Base-by-base conservation (phyloP, 2,329 filamentous ascomycete species). In the Dactylellina leptospora region DNA sequence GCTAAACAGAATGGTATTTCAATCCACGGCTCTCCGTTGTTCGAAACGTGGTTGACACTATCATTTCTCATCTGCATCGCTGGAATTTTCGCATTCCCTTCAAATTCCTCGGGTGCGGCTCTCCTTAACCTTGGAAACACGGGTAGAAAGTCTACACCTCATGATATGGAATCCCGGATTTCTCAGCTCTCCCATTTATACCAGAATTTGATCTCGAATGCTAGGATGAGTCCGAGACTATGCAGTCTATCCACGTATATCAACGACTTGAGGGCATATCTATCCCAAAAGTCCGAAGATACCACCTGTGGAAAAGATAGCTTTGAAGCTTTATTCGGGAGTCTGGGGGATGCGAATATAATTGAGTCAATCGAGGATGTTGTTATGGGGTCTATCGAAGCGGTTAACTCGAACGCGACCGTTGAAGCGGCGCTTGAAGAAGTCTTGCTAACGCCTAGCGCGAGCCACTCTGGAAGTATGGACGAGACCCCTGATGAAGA, bases 311-410 rank as follows among this genome's bases (percentile, higher is more conserved):
- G 64, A 10, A 70, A 44, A 23, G 64, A 70, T 28, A 70, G 64
- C 16, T 70, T 70, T 28, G 64, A 70, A 44, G 64, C 64, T 8
- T 58, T 70, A 16, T 70, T 70, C 23, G 64, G 64, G 23, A 61
- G 55, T 38, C 28, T 59, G 28, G 55, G 55, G 4, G 63, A 60
- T 42, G 44, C 61, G 25, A 27, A 20, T 20, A 4, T 36, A 1
- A 36, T 36, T 5, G 30, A 36, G 30, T 8, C 16, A 13, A 28
- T 5, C 27, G 42, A 36, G 3, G 42, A 36, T 60, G 48, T 23
- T 9, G 22, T 36, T 9, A 27, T 61, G 23, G 42, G 45, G 16
- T 23, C 53, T 11, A 27, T 53, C 16, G 47, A 44, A 23, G 38
- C 22, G 10, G 44, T 4, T 4, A 33, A 23, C 6, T 3, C 20